Percentiles rank a stretch among this genome's conserved stretches.
Conservation (phyloP, 805 yeast genomes). For the Metschnikowia rubicola region DNA sequence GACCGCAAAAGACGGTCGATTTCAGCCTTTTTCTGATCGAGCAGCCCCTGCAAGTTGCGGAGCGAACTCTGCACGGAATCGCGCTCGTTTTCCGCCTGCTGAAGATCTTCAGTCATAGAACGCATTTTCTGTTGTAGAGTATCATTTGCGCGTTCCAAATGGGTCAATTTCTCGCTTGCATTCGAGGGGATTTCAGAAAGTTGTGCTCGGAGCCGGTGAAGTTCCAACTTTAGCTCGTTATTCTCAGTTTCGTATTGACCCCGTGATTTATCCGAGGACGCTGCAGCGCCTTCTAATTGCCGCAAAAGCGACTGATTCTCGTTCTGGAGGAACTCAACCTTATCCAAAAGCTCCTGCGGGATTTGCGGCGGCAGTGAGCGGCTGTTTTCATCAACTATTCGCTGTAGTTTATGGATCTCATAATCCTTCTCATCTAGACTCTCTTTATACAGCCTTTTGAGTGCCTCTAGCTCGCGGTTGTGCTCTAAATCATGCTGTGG, state of each 20-base stretch:
- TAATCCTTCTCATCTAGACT: slow-evolving; percentile 12
- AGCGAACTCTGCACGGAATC: neutral
- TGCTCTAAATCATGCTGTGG: neutral
- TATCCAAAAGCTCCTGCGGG: slow-evolving; percentile 18
- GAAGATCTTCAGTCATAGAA: slow-evolving; percentile 1
- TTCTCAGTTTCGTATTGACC: slow-evolving; percentile 10
- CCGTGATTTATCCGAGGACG: slow-evolving; percentile 1
- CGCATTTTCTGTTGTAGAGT: neutral
- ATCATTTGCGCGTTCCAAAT: slow-evolving; percentile 1
- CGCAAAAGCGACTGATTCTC: slow-evolving; percentile 22
- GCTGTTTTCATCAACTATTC: slow-evolving; percentile 4
- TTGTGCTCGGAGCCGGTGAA: slow-evolving; percentile 8
- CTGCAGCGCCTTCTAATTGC: slow-evolving; percentile 10
- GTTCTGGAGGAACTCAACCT: slow-evolving; percentile 16
- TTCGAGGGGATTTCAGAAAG: slow-evolving; percentile 10
- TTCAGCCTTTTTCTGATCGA: neutral
- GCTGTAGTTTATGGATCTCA: slow-evolving; percentile 9
- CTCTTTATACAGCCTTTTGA: slow-evolving; percentile 6
- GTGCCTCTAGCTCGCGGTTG: slow-evolving; percentile 1
- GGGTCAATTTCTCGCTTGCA: slow-evolving; percentile 6
- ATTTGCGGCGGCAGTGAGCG: slow-evolving; percentile 1
- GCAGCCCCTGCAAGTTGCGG: neutral
- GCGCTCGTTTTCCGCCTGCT: slow-evolving; percentile 7
- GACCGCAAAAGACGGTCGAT: slow-evolving; percentile 5
- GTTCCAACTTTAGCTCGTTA: slow-evolving; percentile 13